Evolutionary conservation across 768 basidiomycete species (phyloP).

Genomic region (Fomitopsis serialis): DNA sequence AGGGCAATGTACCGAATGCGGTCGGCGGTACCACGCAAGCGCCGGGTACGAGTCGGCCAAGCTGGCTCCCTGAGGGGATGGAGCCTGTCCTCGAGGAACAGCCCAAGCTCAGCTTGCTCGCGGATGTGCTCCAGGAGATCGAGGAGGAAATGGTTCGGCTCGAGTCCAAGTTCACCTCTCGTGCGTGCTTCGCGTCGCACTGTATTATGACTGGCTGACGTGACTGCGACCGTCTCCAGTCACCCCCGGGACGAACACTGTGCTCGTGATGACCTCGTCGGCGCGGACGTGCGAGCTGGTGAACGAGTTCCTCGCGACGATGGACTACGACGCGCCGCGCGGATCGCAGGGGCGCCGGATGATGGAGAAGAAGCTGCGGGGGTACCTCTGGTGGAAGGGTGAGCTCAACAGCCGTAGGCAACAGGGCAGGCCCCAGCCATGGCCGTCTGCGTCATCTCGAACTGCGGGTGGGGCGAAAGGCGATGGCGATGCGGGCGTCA

Average conservation of each 20-base stretch:
- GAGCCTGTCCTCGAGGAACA: slow-evolving; percentile 89
- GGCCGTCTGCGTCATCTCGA: slow-evolving; percentile 20
- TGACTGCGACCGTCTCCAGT: slow-evolving; percentile 11
- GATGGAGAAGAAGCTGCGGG: slow-evolving; percentile 72
- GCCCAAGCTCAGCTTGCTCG: slow-evolving; percentile 88
- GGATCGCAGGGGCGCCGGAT: slow-evolving; percentile 65
- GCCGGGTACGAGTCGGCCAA: slow-evolving; percentile 27
- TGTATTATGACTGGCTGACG: background rate
- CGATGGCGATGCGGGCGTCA: slow-evolving; percentile 38
- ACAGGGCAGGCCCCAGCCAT: slow-evolving; percentile 13
- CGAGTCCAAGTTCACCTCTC: slow-evolving; percentile 30
- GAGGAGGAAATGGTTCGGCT: slow-evolving; percentile 78
- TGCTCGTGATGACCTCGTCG: slow-evolving; percentile 87
- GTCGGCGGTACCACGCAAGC: slow-evolving; percentile 4
- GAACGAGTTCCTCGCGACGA: slow-evolving; percentile 70
- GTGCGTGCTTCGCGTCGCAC: slow-evolving; percentile 9
- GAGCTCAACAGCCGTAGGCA: slow-evolving; percentile 34
- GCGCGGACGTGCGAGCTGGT: slow-evolving; percentile 68
- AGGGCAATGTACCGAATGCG: slow-evolving; percentile 27
- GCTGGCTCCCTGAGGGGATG: slow-evolving; percentile 73
- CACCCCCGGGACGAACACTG: slow-evolving; percentile 60
- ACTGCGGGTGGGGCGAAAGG: slow-evolving; percentile 11
- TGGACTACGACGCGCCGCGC: slow-evolving; percentile 50
- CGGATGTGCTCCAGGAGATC: slow-evolving; percentile 84
- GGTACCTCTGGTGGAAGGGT: slow-evolving; percentile 81